phyloP scores from a whole-genome alignment of 495 filamentous ascomycete genomes.

The Daldinia grandis region DNA sequence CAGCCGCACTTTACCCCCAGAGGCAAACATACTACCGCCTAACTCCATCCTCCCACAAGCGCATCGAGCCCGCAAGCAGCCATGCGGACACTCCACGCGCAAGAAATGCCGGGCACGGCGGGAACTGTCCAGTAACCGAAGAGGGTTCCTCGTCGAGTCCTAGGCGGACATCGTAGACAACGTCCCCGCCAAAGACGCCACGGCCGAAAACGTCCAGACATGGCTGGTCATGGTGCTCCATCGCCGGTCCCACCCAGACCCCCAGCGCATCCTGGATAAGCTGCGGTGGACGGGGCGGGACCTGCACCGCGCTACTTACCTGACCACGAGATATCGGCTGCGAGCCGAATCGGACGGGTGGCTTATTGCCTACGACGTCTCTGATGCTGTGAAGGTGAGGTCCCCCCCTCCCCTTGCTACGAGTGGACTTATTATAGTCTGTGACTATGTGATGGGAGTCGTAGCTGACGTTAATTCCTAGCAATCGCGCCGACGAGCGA shows the following conservation, averaged over 20 bases:
- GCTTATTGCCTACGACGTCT: constrained; percentile 39
- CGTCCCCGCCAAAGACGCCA: constrained; percentile 33
- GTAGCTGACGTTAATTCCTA: neutral
- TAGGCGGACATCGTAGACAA: constrained; percentile 37
- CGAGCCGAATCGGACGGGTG: constrained; percentile 34
- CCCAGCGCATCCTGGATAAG: constrained; percentile 26
- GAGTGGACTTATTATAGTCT: no score
- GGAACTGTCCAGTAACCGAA: constrained; percentile 31
- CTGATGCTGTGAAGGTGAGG: constrained; percentile 39
- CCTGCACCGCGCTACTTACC: constrained; percentile 38
- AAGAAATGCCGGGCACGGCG: constrained; percentile 15
- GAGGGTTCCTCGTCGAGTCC: constrained; percentile 33
- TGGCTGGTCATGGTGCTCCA: constrained; percentile 40
- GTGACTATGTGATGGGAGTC: neutral
- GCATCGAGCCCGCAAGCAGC: constrained; percentile 14
- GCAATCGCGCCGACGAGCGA: constrained; percentile 30
- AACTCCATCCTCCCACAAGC: neutral
- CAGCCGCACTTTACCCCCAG: neutral
- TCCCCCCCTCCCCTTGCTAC: neutral
- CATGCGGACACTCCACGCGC: constrained; percentile 24
- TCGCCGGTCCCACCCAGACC: constrained; percentile 40
- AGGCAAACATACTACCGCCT: neutral
- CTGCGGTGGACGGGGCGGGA: constrained; percentile 37
- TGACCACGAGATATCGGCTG: constrained; percentile 33
- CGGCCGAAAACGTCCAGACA: constrained; percentile 28